phyloP scores from a whole-genome alignment of 306 rosid genomes.

The Styphnolobium japonicum region DNA sequence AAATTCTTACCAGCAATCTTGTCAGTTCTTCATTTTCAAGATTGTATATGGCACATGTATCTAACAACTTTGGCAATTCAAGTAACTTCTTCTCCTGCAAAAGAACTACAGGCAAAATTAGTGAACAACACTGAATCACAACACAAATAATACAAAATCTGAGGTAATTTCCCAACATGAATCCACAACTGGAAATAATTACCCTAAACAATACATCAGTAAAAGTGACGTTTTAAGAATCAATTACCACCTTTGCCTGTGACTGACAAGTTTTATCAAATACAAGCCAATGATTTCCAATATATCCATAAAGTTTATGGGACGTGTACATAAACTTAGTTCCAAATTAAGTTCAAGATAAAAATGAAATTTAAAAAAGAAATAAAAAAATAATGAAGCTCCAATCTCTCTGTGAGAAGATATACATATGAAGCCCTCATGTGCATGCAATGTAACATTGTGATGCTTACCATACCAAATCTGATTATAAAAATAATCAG shows the following conservation, averaged over 20 bases:
- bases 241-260: constrained; percentile 8
- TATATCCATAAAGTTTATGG: neutral
- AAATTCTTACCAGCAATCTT: constrained; percentile 60
- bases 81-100: constrained; percentile 95
- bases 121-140: constrained; percentile 49
- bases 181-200: neutral
- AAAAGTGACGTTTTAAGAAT: constrained; percentile 13
- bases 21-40: constrained; percentile 88
- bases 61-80: constrained; percentile 86
- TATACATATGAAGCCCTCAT: neutral
- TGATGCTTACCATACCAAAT: neutral
- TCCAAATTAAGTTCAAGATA: neutral
- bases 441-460: neutral
- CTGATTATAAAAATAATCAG: neutral
- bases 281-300: neutral
- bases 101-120: constrained; percentile 73
- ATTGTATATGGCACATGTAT: constrained; percentile 85
- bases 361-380: neutral
- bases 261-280: constrained; percentile 9
- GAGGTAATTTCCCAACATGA: constrained; percentile 1
- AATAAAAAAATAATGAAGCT: constrained; percentile 1
- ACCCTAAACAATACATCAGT: neutral
- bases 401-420: neutral
- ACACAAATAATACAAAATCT: neutral
- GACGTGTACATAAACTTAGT: neutral